Evolutionary conservation across 495 filamentous ascomycete species (phyloP).

Genomic region (Lophiostoma macrostomum): DNA sequence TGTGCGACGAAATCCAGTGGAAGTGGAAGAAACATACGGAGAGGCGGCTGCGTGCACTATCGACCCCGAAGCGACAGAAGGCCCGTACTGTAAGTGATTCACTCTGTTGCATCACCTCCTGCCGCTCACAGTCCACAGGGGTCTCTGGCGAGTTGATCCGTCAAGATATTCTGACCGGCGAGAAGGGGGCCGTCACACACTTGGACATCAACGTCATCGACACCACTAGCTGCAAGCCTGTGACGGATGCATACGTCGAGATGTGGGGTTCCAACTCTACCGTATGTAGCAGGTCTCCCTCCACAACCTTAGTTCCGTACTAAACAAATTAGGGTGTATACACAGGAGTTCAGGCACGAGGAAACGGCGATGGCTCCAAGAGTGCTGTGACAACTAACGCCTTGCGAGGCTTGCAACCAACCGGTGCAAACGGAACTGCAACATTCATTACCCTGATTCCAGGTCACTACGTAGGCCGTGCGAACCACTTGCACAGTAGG

Average conservation of each 20-base stretch:
- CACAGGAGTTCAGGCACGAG: constrained; percentile 38
- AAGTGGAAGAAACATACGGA: constrained; percentile 19
- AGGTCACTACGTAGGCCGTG: constrained; percentile 58
- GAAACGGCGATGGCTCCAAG: constrained; percentile 23
- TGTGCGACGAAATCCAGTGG: constrained; percentile 13
- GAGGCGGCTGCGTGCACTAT: constrained; percentile 26
- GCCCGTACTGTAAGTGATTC: constrained; percentile 36
- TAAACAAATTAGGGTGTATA: constrained; percentile 46
- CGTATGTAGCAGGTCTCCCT: constrained; percentile 30
- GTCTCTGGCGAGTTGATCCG: constrained; percentile 50
- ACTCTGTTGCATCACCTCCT: too few species aligned
- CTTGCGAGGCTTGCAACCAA: constrained; percentile 50
- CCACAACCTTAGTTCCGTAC: background rate
- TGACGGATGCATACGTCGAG: constrained; percentile 57
- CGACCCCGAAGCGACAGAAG: constrained; percentile 34
- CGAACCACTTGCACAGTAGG: constrained; percentile 54
- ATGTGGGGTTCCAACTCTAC: constrained; percentile 59
- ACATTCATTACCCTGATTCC: constrained; percentile 58
- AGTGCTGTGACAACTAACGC: constrained; percentile 49
- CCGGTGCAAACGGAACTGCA: constrained; percentile 54
- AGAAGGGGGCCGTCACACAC: constrained; percentile 55
- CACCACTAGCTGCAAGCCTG: constrained; percentile 54
- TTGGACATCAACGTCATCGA: constrained; percentile 62
- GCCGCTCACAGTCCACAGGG: constrained; percentile 17
- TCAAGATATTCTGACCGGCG: constrained; percentile 50